These are phyloP conservation scores for Gymnopilus dilepis DNA, from an alignment of 768 basidiomycete genomes.

Conservation along the genomic window DNA sequence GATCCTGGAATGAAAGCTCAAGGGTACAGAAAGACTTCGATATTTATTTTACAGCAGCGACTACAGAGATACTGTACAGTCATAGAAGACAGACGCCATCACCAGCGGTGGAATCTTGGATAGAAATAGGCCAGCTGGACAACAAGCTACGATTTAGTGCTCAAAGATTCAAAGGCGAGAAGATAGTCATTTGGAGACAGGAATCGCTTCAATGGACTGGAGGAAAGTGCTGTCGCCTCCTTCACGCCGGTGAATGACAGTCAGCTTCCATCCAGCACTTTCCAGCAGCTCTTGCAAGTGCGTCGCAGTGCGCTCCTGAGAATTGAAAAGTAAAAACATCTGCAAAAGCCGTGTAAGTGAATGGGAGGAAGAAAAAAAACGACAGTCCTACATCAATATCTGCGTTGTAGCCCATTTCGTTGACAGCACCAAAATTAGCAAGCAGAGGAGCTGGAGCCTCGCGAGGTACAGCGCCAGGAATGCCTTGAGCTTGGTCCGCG, in stretches of 20 bases:
- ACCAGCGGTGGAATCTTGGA: too few species aligned
- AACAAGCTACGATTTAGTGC: too few species aligned
- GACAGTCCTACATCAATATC: slow-evolving; percentile 38
- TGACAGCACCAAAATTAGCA: slow-evolving; percentile 43
- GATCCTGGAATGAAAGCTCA: too few species aligned
- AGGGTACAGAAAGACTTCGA: too few species aligned
- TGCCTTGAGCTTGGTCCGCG: slow-evolving; percentile 20
- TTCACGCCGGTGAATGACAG: slow-evolving; percentile 26
- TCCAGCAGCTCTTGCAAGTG: slow-evolving; percentile 36
- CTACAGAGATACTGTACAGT: too few species aligned
- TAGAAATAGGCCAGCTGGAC: too few species aligned
- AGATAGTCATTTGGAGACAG: slow-evolving; percentile 13
- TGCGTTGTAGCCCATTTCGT: slow-evolving; percentile 39
- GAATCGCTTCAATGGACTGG: slow-evolving; percentile 32
- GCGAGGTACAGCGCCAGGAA: slow-evolving; percentile 27
- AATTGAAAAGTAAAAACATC: slow-evolving; percentile 47
- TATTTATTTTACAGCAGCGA: too few species aligned
- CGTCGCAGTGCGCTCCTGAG: slow-evolving; percentile 42
- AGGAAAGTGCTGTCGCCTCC: slow-evolving; percentile 25
- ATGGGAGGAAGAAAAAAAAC: neutral
- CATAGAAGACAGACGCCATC: too few species aligned
- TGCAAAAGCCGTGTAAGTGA: slow-evolving; percentile 17
- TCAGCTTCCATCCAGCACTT: slow-evolving; percentile 40
- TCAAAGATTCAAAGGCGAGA: neutral
- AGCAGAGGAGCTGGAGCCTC: slow-evolving; percentile 42